Evolutionary conservation across 495 filamentous ascomycete genomes (phyloP).

Genomic region (Darksidea phi): DNA sequence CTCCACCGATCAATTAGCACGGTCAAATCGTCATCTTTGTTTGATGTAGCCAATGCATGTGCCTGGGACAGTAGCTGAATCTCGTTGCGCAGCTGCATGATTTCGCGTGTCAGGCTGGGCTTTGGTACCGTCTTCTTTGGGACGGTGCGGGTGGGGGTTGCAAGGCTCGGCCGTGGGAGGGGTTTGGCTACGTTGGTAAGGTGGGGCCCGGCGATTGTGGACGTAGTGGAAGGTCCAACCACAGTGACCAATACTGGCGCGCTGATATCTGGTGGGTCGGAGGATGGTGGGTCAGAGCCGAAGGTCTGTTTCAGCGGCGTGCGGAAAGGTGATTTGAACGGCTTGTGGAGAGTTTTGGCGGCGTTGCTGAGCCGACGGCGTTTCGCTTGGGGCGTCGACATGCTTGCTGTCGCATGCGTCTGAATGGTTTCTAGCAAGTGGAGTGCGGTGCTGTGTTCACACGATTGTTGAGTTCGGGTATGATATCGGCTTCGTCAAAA

Average conservation of each 20-base stretch:
- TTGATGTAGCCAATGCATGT: constrained; percentile 48
- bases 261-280: background rate
- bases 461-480: too few species aligned
- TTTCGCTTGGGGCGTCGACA: constrained; percentile 48
- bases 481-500: background rate
- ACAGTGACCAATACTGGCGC: background rate
- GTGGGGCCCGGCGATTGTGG: background rate
- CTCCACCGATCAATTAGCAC: constrained; percentile 49
- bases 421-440: too few species aligned
- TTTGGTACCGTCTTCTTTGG: background rate
- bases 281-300: constrained; percentile 13
- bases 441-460: too few species aligned
- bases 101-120: constrained; percentile 16
- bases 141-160: background rate
- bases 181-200: background rate
- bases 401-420: background rate
- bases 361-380: constrained; percentile 57
- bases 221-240: background rate
- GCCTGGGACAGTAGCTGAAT: constrained; percentile 50
- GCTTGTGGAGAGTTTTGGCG: constrained; percentile 56
- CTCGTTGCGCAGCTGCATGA: constrained; percentile 26
- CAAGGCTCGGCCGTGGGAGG: background rate
- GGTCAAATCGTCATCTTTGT: constrained; percentile 51
- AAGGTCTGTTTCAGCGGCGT: constrained; percentile 51
- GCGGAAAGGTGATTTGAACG: constrained; percentile 73